Conservation (phyloP, 495 filamentous ascomycete species). For the Daldinia bambusicola region DNA sequence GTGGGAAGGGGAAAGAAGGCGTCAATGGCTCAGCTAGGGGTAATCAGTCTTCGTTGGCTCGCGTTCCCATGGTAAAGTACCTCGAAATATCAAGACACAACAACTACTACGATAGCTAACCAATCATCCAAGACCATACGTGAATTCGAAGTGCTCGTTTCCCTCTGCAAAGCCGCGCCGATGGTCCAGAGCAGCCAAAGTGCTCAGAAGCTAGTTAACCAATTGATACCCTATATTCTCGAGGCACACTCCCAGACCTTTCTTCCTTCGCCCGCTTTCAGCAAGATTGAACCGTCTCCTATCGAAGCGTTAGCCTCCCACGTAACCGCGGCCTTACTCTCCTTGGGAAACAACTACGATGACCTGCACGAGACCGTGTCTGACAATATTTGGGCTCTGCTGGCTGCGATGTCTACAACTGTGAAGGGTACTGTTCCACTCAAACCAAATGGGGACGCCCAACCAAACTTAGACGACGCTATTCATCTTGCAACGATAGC, state of each 20-base stretch:
- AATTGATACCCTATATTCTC: conserved; percentile 82
- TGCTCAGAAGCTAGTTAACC: conserved; percentile 75
- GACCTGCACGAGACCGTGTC: conserved; percentile 70
- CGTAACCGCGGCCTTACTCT: conserved; percentile 80
- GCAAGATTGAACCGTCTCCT: conserved; percentile 84
- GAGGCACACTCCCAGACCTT: conserved; percentile 83
- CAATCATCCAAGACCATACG: conserved; percentile 64
- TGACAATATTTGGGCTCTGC: conserved; percentile 70
- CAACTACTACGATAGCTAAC: conserved; percentile 26
- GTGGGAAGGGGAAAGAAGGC: conserved; percentile 45
- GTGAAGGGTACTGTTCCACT: conserved; percentile 49
- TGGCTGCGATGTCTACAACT: conserved; percentile 69
- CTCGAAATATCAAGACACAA: conserved; percentile 5
- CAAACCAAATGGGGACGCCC: conserved; percentile 62
- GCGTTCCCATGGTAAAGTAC: conserved; percentile 62
- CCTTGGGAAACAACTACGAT: conserved; percentile 74
- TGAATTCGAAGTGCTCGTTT: conserved; percentile 89
- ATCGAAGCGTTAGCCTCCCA: conserved; percentile 86
- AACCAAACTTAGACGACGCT: conserved; percentile 70
- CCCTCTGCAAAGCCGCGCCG: conserved; percentile 87
- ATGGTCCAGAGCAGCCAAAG: conserved; percentile 71
- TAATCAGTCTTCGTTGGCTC: conserved; percentile 49
- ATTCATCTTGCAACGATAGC: conserved; percentile 74
- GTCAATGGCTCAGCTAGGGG: conserved; percentile 50
- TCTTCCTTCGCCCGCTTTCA: conserved; percentile 81